phyloP scores from a whole-genome alignment of 495 filamentous ascomycete genomes.

The Daldinia concentrica region DNA sequence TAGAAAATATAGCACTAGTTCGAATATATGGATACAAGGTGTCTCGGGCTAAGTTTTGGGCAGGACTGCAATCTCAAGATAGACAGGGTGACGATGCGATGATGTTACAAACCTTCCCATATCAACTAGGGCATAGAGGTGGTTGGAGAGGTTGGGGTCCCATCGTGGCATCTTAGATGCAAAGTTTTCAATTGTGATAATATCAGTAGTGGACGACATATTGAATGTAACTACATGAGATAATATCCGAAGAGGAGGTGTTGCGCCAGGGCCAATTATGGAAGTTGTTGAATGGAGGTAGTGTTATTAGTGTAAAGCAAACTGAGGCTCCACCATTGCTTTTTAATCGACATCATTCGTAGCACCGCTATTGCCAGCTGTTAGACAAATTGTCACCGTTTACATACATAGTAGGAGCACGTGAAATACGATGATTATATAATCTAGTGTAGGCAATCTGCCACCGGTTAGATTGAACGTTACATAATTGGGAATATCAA shows the following conservation, averaged over 20 bases:
- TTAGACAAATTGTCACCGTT: background rate
- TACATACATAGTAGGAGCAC: background rate
- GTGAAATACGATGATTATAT: background rate
- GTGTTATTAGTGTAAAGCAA: background rate
- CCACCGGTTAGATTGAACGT: too few species aligned
- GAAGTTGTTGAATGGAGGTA: background rate
- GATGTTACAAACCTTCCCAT: constrained; percentile 71
- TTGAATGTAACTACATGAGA: constrained; percentile 19
- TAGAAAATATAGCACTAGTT: background rate
- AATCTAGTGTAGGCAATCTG: background rate
- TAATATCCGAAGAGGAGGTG: background rate
- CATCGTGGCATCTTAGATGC: constrained; percentile 58
- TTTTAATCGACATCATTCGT: constrained; percentile 5
- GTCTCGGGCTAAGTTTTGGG: constrained; percentile 1
- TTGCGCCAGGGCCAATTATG: background rate
- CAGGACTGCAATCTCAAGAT: background rate
- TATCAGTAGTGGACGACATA: constrained; percentile 46
- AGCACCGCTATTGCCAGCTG: background rate
- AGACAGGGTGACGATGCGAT: constrained; percentile 3
- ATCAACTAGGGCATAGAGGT: constrained; percentile 71
- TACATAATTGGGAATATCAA: background rate
- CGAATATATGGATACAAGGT: background rate
- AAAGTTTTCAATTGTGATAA: constrained; percentile 63
- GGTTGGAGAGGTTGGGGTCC: constrained; percentile 51
- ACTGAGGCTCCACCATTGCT: background rate